Conservation (phyloP, 1,284 basidiomycete genomes). For the Coniferiporia sulphurascens region DNA sequence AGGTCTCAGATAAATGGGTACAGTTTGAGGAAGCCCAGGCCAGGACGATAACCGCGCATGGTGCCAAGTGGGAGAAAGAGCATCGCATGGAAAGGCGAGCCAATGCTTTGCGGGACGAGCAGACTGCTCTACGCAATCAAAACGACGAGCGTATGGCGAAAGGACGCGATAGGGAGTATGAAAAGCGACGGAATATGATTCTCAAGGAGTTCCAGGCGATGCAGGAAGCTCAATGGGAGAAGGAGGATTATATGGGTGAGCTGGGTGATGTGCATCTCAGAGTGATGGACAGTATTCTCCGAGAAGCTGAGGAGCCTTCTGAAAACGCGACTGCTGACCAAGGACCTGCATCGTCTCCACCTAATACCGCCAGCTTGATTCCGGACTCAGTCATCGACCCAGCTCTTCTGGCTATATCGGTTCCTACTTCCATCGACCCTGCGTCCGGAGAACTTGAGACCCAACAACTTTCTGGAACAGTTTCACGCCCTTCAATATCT, state of each 20-base stretch:
- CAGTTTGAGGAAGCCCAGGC: slow-evolving; percentile 56
- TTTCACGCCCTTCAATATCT: not conserved
- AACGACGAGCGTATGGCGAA: slow-evolving; percentile 22
- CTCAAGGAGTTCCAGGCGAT: slow-evolving; percentile 21
- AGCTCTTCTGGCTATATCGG: slow-evolving; percentile 20
- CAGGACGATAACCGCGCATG: slow-evolving; percentile 30
- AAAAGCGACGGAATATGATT: slow-evolving; percentile 21
- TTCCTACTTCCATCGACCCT: not conserved
- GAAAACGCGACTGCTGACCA: not conserved
- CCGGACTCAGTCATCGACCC: slow-evolving; percentile 29
- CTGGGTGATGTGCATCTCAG: slow-evolving; percentile 36
- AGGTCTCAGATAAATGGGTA: slow-evolving; percentile 60
- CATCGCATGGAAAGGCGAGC: slow-evolving; percentile 16
- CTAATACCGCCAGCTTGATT: not conserved
- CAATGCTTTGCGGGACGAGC: slow-evolving; percentile 23
- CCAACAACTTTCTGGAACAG: not conserved
- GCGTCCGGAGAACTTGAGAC: not conserved
- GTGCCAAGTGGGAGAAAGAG: slow-evolving; percentile 29
- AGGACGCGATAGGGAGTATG: slow-evolving; percentile 27
- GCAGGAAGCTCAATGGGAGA: slow-evolving; percentile 30
- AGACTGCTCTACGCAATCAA: slow-evolving; percentile 14
- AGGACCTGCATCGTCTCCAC: not conserved
- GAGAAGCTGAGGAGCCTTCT: slow-evolving; percentile 30
- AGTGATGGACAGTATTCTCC: slow-evolving; percentile 44
- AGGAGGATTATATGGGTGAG: slow-evolving; percentile 33